phyloP scores from a whole-genome alignment of 352 stramenopile genomes.

The Globisporangium abappressorium region DNA sequence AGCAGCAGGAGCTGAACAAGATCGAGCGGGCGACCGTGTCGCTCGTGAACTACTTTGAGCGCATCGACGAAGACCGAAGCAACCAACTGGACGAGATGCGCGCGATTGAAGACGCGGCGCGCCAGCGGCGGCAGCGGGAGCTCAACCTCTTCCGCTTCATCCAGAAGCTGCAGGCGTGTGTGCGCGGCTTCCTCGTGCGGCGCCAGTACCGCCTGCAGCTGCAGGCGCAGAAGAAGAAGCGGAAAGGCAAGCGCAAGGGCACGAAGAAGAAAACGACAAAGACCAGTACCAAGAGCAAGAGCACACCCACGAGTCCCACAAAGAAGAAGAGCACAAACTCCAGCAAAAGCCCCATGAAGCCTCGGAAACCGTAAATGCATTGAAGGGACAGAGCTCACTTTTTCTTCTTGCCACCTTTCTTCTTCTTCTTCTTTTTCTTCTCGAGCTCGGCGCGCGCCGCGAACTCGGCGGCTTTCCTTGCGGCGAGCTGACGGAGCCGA shows the following conservation, averaged over 20 bases:
- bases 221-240: constrained; percentile 19
- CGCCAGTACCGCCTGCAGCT: constrained; percentile 27
- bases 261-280: constrained; percentile 21
- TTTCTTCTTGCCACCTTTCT: constrained; percentile 57
- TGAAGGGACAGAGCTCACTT: constrained; percentile 19
- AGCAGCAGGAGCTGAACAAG: constrained; percentile 26
- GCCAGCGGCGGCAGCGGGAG: constrained; percentile 30
- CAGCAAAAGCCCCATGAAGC: constrained; percentile 2
- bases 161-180: constrained; percentile 50
- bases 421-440: constrained; percentile 85
- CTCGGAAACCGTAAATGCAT: not conserved
- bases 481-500: constrained; percentile 57
- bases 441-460: constrained; percentile 70
- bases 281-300: constrained; percentile 9
- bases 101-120: constrained; percentile 28
- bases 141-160: constrained; percentile 50
- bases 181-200: constrained; percentile 59
- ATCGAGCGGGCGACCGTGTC: constrained; percentile 33
- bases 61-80: constrained; percentile 52
- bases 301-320: not conserved
- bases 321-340: constrained; percentile 1
- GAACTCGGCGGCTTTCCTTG: constrained; percentile 69
- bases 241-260: constrained; percentile 21
- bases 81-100: constrained; percentile 53
- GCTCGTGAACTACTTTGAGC: constrained; percentile 40